Evolutionary conservation across 2,329 filamentous ascomycete genomes (phyloP).

Genomic region (Aurifilum marmelostoma): DNA sequence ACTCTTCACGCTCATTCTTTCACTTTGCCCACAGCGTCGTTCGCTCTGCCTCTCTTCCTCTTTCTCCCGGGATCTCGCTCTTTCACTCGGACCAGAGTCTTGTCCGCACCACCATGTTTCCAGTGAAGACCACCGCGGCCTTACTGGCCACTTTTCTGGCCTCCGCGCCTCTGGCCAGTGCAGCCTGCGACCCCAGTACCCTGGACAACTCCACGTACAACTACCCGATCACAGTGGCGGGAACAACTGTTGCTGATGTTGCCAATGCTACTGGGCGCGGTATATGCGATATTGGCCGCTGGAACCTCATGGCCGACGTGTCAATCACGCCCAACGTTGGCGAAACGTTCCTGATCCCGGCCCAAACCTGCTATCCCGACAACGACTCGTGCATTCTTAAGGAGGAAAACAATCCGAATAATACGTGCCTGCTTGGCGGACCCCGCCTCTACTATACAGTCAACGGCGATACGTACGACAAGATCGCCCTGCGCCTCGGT

Average conservation of each 20-base stretch:
- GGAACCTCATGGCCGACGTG: not conserved
- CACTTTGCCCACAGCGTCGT: too few species aligned
- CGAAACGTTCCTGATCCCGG: not conserved
- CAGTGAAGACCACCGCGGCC: too few species aligned
- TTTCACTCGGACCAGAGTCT: too few species aligned
- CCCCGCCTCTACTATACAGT: not conserved
- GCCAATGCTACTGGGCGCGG: too few species aligned
- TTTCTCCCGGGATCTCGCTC: too few species aligned
- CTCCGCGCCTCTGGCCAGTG: not conserved
- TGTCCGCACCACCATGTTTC: too few species aligned
- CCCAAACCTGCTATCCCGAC: not conserved
- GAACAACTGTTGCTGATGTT: not conserved
- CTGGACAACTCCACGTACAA: not conserved
- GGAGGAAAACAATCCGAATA: not conserved
- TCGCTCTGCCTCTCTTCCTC: too few species aligned
- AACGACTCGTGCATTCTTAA: not conserved
- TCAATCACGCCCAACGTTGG: not conserved
- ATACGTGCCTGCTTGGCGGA: not conserved
- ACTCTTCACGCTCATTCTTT: too few species aligned
- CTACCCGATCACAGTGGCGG: not conserved
- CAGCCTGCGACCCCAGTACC: not conserved
- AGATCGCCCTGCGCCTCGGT: not conserved
- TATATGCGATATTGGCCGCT: not conserved
- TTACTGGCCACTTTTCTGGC: too few species aligned
- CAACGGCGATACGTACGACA: not conserved